These are phyloP conservation scores for Exophiala aquamarina DNA, from an alignment of 2,329 filamentous ascomycete species.

Conservation along the genomic window DNA sequence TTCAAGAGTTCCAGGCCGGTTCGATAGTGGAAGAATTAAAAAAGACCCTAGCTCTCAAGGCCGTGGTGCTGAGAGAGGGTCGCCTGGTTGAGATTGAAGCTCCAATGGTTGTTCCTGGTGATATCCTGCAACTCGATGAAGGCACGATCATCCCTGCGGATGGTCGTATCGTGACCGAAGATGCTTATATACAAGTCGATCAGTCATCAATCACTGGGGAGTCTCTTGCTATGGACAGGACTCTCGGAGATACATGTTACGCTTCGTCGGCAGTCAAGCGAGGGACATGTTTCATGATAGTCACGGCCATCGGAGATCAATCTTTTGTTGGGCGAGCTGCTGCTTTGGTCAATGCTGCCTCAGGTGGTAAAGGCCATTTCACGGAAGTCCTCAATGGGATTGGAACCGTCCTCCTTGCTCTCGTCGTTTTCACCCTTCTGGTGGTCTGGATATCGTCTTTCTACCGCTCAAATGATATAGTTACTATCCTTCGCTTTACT, in stretches of 20 bases:
- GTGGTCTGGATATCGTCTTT: slow-evolving; percentile 84
- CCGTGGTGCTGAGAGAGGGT: slow-evolving; percentile 80
- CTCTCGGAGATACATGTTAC: slow-evolving; percentile 76
- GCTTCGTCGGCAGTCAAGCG: slow-evolving; percentile 88
- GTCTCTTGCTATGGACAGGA: slow-evolving; percentile 88
- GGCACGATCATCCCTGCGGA: slow-evolving; percentile 90
- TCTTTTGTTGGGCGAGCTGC: slow-evolving; percentile 89
- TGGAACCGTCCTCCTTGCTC: slow-evolving; percentile 73
- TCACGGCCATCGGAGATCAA: slow-evolving; percentile 82
- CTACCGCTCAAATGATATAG: slow-evolving; percentile 81
- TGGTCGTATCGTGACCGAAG: slow-evolving; percentile 79
- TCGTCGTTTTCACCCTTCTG: slow-evolving; percentile 78
- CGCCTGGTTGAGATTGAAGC: slow-evolving; percentile 76
- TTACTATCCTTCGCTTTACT: slow-evolving; percentile 78
- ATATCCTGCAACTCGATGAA: slow-evolving; percentile 87
- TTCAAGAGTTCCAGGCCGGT: slow-evolving; percentile 86
- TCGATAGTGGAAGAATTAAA: slow-evolving; percentile 89
- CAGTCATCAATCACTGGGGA: slow-evolving; percentile 91
- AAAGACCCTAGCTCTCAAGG: slow-evolving; percentile 85
- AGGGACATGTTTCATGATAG: slow-evolving; percentile 79
- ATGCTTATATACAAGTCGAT: slow-evolving; percentile 84
- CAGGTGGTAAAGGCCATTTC: slow-evolving; percentile 77
- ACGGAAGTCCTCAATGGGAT: slow-evolving; percentile 88
- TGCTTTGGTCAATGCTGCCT: slow-evolving; percentile 77
- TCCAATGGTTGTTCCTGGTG: slow-evolving; percentile 81